Evolutionary conservation across 2,329 filamentous ascomycete species (phyloP), one percentile per base, ranked within the genome.

Genomic region (Cytospora leucostoma): DNA sequence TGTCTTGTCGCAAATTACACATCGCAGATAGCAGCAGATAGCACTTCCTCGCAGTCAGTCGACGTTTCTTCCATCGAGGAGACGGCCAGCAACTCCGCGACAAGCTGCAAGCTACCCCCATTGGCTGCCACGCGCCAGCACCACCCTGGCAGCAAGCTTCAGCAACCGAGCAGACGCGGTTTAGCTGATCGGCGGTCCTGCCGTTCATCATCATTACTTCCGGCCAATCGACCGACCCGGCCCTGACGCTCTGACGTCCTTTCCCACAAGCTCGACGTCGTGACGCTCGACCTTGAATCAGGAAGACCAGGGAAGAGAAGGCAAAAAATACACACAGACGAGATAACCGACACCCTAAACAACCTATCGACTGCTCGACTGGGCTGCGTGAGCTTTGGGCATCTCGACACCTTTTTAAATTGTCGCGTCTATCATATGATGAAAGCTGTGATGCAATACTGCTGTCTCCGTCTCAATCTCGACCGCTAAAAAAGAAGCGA

Each of bases 181-280:
- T 19, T 44, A 44, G 40, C 40, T 44, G 40, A 47, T 47, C 44
- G 44, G 44, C 44, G 44, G 44, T 47, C 44, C 44, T 47, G n/a
- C 44, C 44, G 44, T 47, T 47, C 44, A 47, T 47, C 44, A 47
- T 47, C 44, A 47, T 47, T 47, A 47, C 44, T 47, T 21, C 19
- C 17, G 33, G 53, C 32, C 40, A 49, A 34, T 19, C 32, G 38
- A 47, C 27, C 55, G 44, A 47, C 47, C 32, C 50, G 50, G 32
- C 21, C 50, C 50, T 32, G 50, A 34, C 50, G 21, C 50, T 13
- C 21, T 52, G 32, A 34, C 21, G 50, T 32, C 21, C 21, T 32
- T 17, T 11, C 17, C 27, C 27, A 32, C 44, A n/a, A 47, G 44
- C 44, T 19, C 44, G n/a, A 47, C 7, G n/a, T 47, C n/a, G 44